phyloP scores from a whole-genome alignment of 805 yeast species.

The Tetrapisispora phaffii region DNA sequence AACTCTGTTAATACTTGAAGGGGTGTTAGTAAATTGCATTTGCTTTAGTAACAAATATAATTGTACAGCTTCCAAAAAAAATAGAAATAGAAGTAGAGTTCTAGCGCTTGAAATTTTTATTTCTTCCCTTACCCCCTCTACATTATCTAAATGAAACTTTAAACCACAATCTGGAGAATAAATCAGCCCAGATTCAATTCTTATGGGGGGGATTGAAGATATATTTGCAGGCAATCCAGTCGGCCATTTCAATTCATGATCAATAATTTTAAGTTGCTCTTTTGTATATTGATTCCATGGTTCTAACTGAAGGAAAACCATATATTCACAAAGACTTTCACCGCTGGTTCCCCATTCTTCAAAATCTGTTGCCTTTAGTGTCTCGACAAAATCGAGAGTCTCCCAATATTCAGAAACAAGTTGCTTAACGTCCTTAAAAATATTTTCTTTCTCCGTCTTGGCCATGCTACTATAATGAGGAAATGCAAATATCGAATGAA shows the following conservation, averaged over 20 bases:
- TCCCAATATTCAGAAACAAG: conserved; percentile 38
- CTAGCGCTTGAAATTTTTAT: conserved; percentile 31
- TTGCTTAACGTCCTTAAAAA: conserved; percentile 38
- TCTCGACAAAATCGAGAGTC: conserved; percentile 34
- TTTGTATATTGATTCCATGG: conserved; percentile 43
- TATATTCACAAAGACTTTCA: conserved; percentile 52
- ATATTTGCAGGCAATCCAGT: conserved; percentile 64
- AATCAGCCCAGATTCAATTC: conserved; percentile 45
- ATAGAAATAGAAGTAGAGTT: conserved; percentile 35
- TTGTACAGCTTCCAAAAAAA: conserved; percentile 41
- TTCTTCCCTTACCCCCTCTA: conserved; percentile 52
- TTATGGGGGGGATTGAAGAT: conserved; percentile 43
- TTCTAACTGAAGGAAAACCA: conserved; percentile 57
- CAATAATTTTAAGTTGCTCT: conserved; percentile 50
- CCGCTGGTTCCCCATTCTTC: conserved; percentile 27
- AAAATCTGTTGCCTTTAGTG: conserved; percentile 37
- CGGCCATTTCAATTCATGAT: conserved; percentile 63
- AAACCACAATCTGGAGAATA: conserved; percentile 90
- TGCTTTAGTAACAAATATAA: conserved; percentile 53
- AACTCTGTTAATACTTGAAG: conserved; percentile 66
- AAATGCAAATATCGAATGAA: conserved; percentile 49
- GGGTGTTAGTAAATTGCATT: conserved; percentile 63
- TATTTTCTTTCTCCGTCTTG: conserved; percentile 30
- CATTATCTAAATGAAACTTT: conserved; percentile 32
- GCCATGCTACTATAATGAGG: conserved; percentile 40